These are phyloP conservation scores for Salix suchowensis DNA, from an alignment of 345 rosid species.

Conservation along the genomic window DNA sequence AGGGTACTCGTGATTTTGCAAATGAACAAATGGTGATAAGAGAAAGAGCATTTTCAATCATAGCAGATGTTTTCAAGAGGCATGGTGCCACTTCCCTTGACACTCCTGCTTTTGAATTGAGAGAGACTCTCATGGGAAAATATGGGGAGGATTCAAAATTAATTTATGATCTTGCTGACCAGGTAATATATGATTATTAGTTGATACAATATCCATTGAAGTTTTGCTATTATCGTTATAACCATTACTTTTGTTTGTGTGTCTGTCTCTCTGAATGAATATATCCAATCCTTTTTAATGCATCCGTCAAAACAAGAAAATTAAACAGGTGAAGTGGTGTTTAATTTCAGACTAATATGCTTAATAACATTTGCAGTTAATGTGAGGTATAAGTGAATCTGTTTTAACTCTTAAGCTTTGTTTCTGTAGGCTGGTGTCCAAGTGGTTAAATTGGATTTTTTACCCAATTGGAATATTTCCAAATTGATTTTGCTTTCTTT, in stretches of 20 bases:
- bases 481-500: not conserved
- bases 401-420: not conserved
- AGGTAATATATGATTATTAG: conserved; percentile 44
- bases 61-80: conserved; percentile 71
- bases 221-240: not conserved
- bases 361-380: not conserved
- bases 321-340: not conserved
- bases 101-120: conserved; percentile 92
- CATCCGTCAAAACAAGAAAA: not conserved
- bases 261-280: not conserved
- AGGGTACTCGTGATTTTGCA: conserved; percentile 94
- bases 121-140: conserved; percentile 90
- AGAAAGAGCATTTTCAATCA: conserved; percentile 74
- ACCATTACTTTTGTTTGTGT: not conserved
- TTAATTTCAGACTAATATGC: not conserved
- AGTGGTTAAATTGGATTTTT: not conserved
- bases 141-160: conserved; percentile 95
- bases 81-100: conserved; percentile 91
- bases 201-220: not conserved
- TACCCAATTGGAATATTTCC: not conserved
- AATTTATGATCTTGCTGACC: conserved; percentile 91
- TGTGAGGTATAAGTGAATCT: not conserved
- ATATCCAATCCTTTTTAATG: not conserved
- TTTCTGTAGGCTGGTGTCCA: not conserved
- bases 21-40: conserved; percentile 80